Evolutionary conservation across 2,329 filamentous ascomycete species (phyloP).

Genomic region (Cadophora gregata): DNA sequence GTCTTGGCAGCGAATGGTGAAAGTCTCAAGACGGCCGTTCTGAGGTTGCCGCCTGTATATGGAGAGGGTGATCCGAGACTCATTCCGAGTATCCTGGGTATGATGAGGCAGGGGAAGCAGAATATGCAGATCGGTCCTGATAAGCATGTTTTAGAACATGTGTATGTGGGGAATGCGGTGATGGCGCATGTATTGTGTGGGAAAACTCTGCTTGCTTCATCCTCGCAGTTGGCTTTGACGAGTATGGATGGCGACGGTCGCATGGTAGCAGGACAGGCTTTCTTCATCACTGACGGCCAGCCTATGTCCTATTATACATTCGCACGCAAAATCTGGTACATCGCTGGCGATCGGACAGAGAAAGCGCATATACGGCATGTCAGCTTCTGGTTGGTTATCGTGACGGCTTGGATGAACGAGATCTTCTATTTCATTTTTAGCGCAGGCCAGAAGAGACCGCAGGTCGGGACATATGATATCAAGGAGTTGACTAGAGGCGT

Average conservation of each 20-base stretch:
- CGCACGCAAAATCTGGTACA: constrained; percentile 24
- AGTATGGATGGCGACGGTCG: neutral
- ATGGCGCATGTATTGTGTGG: constrained; percentile 12
- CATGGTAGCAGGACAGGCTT: constrained; percentile 45
- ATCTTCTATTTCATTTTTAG: constrained; percentile 19
- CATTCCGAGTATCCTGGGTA: constrained; percentile 17
- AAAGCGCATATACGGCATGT: constrained; percentile 1
- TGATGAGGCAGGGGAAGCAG: constrained; percentile 20
- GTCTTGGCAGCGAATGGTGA: constrained; percentile 43
- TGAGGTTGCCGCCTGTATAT: constrained; percentile 45
- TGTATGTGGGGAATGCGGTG: constrained; percentile 20
- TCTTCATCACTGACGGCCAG: constrained; percentile 46
- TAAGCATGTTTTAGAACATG: constrained; percentile 20
- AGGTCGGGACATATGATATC: constrained; percentile 12
- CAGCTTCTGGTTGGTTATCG: constrained; percentile 11
- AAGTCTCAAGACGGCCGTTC: constrained; percentile 36
- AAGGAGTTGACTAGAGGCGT: neutral
- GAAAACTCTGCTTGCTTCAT: constrained; percentile 1
- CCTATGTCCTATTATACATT: constrained; percentile 45
- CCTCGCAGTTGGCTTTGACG: neutral
- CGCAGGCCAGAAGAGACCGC: constrained; percentile 10
- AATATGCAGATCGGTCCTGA: constrained; percentile 24
- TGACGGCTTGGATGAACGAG: constrained; percentile 18
- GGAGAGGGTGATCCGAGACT: constrained; percentile 40
- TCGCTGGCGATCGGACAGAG: constrained; percentile 23